A percentile compares a stretch with the other conserved stretches of the same genome.
These are phyloP conservation scores for Datura wrightii DNA, from an alignment of 257 asterid species.

Conservation along the genomic window DNA sequence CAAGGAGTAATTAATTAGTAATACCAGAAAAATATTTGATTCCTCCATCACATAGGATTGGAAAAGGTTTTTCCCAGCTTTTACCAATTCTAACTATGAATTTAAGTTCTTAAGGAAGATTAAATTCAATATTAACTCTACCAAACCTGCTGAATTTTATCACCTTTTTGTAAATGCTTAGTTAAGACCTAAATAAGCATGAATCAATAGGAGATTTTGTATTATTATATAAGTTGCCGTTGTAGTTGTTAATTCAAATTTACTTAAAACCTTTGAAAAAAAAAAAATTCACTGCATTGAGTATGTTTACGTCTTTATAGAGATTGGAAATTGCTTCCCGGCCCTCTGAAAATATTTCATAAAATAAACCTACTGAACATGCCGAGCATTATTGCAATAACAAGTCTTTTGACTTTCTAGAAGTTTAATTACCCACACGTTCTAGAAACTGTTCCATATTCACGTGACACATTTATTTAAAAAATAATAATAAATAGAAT, in stretches of 20 bases:
- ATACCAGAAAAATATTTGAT: no score
- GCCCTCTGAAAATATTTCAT: background rate
- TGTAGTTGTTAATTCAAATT: background rate
- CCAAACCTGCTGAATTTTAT: background rate
- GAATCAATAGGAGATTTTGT: background rate
- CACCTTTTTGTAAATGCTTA: background rate
- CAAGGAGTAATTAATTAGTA: no score
- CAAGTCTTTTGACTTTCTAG: background rate
- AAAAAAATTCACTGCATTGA: background rate
- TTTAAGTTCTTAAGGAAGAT: background rate
- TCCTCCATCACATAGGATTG: no score
- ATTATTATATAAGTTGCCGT: background rate
- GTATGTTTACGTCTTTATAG: background rate
- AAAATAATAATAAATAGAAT: no score
- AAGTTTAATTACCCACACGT: background rate
- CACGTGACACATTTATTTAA: no score
- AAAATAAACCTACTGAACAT: background rate
- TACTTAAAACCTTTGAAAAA: background rate
- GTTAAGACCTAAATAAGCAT: background rate
- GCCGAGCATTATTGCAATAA: background rate
- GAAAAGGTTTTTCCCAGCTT: no score
- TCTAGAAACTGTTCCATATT: background rate
- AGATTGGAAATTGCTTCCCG: background rate
- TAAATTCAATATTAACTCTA: background rate
- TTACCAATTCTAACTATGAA: no score